Evolutionary conservation across 2,329 filamentous ascomycete species (phyloP).

Genomic region (Colletotrichum sp.): DNA sequence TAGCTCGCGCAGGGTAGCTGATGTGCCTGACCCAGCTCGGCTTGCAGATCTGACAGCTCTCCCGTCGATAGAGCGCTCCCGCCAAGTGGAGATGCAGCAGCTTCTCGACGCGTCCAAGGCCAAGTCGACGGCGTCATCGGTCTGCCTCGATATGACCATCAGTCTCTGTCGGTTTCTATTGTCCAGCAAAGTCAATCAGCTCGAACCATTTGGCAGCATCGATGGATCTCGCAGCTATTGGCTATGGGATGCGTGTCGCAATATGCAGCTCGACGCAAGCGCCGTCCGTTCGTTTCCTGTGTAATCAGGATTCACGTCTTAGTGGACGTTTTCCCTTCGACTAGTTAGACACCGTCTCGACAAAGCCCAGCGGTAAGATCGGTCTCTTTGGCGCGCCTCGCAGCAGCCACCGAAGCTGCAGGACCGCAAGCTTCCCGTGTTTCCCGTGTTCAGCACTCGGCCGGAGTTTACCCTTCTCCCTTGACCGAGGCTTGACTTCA

Average conservation of each 20-base stretch:
- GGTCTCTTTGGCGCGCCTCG: background rate
- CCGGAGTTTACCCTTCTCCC: conserved; percentile 1
- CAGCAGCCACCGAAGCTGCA: background rate
- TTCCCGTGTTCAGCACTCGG: background rate
- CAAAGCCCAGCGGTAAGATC: background rate
- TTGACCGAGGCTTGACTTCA: conserved; percentile 1
- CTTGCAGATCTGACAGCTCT: conserved; percentile 8
- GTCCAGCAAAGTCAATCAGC: background rate
- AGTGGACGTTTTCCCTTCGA: background rate
- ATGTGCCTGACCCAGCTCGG: background rate
- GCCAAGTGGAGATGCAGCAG: background rate
- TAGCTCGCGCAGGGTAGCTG: background rate
- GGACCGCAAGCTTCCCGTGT: background rate
- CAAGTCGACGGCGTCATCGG: background rate
- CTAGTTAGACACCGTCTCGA: background rate
- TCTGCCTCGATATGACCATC: background rate
- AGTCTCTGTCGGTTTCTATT: background rate
- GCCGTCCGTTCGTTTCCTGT: background rate
- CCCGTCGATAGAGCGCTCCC: background rate
- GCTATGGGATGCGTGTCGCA: background rate
- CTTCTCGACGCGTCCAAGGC: background rate
- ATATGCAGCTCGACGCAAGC: background rate
- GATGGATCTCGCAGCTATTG: background rate
- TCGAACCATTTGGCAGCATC: background rate
- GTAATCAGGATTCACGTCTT: background rate